Percentiles rank a stretch among this genome's conserved stretches.
Evolutionary conservation across 2,329 filamentous ascomycete species (phyloP).

Genomic region (Sporothrix phasma): DNA sequence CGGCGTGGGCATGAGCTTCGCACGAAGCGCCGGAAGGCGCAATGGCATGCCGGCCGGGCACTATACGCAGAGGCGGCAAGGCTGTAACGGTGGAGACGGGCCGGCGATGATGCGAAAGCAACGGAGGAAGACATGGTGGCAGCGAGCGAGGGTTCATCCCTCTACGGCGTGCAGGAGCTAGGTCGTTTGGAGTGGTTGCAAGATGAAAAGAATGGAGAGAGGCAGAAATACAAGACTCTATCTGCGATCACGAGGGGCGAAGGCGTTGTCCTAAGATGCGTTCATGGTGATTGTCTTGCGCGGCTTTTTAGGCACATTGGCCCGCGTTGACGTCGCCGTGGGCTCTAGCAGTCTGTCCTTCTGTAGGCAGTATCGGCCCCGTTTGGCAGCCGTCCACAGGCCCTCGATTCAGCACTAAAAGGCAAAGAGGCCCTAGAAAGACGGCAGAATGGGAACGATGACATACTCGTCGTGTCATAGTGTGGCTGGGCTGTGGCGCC

Average conservation of each 20-base stretch:
- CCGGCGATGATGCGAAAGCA: constrained; percentile 12
- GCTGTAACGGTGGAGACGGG: constrained; percentile 12
- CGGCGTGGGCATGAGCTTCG: neutral
- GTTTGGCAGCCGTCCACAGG: neutral
- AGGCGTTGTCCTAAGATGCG: neutral
- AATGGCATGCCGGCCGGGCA: constrained; percentile 1
- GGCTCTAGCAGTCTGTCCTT: neutral
- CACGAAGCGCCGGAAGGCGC: neutral
- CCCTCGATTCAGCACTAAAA: neutral
- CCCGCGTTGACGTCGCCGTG: neutral
- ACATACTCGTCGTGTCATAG: constrained; percentile 5
- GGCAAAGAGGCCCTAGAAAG: neutral
- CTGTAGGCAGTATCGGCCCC: neutral
- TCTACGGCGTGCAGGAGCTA: constrained; percentile 34
- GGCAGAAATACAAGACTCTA: neutral
- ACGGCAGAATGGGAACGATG: too few species aligned
- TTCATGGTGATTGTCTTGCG: neutral
- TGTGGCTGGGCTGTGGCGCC: constrained; percentile 7
- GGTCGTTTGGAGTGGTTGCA: neutral
- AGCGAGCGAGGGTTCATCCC: constrained; percentile 47
- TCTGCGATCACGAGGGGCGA: neutral
- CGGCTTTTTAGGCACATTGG: neutral
- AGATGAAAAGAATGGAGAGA: neutral
- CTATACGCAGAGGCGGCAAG: neutral
- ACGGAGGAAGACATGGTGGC: constrained; percentile 25